These are phyloP conservation scores for Epithele typhae DNA, from an alignment of 768 basidiomycete genomes.

Conservation along the genomic window DNA sequence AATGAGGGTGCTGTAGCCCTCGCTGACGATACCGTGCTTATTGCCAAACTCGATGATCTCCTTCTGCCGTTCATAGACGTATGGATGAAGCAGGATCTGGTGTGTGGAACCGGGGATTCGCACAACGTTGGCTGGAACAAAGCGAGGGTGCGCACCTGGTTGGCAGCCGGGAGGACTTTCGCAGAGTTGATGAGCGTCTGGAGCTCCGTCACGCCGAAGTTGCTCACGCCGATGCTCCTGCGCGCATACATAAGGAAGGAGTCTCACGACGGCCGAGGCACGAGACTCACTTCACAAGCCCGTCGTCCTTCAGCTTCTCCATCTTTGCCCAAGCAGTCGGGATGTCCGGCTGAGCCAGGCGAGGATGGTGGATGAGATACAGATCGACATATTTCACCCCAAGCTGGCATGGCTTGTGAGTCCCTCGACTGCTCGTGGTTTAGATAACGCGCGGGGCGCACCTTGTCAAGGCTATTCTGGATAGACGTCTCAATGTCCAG, in stretches of 20 bases:
- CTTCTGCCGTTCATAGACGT: slow-evolving; percentile 51
- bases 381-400: slow-evolving; percentile 64
- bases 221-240: slow-evolving; percentile 73
- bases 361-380: slow-evolving; percentile 64
- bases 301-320: slow-evolving; percentile 53
- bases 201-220: slow-evolving; percentile 56
- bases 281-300: slow-evolving; percentile 47
- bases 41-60: slow-evolving; percentile 55
- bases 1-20: slow-evolving; percentile 66
- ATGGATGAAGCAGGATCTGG: slow-evolving; percentile 69
- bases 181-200: slow-evolving; percentile 51
- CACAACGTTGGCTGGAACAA: not conserved
- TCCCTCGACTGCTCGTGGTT: not conserved
- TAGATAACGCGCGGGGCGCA: too few species aligned
- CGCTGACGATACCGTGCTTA: slow-evolving; percentile 57
- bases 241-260: not conserved
- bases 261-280: not conserved
- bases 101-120: not conserved
- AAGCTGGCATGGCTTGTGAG: slow-evolving; percentile 36
- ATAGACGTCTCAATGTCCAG: slow-evolving; percentile 54
- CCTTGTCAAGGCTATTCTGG: slow-evolving; percentile 50
- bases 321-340: slow-evolving; percentile 60
- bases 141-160: slow-evolving; percentile 48
- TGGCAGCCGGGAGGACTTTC: slow-evolving; percentile 60
- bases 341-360: slow-evolving; percentile 52